Conservation (phyloP, 139 green algal species). For the Gonium pectorale region DNA sequence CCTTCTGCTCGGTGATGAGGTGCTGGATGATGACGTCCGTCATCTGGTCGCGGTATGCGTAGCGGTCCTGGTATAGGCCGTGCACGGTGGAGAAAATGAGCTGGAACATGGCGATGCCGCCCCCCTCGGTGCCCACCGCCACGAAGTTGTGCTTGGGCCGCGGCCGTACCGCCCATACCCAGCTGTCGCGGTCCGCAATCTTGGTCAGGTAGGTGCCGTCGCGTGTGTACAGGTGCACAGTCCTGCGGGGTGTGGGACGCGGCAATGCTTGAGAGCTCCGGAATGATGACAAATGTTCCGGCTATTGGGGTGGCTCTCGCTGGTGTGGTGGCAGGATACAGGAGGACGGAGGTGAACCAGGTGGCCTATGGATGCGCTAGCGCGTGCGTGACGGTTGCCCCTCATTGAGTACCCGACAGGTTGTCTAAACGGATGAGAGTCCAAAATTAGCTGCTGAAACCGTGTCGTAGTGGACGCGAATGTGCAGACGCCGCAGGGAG, state of each 20-base stretch:
- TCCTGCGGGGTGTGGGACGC: slow-evolving; percentile 39
- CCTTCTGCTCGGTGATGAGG: slow-evolving; percentile 85
- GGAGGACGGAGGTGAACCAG: too few species aligned
- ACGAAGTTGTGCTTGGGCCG: slow-evolving; percentile 79
- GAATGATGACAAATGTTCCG: too few species aligned
- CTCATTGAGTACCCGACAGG: too few species aligned
- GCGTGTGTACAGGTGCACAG: slow-evolving; percentile 72
- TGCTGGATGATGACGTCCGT: slow-evolving; percentile 91
- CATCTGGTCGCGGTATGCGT: slow-evolving; percentile 82
- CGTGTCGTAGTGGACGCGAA: too few species aligned
- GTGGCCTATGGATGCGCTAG: too few species aligned
- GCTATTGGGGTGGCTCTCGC: too few species aligned
- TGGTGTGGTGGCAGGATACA: too few species aligned
- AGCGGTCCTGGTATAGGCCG: slow-evolving; percentile 79
- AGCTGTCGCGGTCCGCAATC: slow-evolving; percentile 69
- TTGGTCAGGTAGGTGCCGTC: slow-evolving; percentile 77
- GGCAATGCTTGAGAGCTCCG: too few species aligned
- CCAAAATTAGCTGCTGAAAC: too few species aligned
- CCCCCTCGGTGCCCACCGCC: slow-evolving; percentile 80
- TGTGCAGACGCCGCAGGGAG: too few species aligned
- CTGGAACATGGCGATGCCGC: slow-evolving; percentile 79
- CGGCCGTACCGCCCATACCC: slow-evolving; percentile 73
- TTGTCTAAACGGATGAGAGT: too few species aligned
- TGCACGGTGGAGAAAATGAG: slow-evolving; percentile 83
- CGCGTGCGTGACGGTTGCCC: too few species aligned